These are phyloP conservation scores for Candida berthetii DNA, from an alignment of 805 yeast genomes.

Conservation along the genomic window DNA sequence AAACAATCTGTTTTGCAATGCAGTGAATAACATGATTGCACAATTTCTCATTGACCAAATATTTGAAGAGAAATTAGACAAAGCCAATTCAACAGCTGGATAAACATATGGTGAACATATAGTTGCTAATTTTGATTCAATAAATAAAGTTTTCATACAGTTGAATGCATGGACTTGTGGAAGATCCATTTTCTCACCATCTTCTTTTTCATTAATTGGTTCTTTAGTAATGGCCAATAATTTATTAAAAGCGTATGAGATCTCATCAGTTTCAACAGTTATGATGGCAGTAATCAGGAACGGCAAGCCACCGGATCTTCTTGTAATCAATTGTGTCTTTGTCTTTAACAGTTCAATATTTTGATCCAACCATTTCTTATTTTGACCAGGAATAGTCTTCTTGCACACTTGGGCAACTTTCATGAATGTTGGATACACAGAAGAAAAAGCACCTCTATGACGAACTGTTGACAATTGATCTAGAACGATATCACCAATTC, in stretches of 20 bases:
- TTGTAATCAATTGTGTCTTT: constrained; percentile 65
- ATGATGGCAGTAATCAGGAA: constrained; percentile 69
- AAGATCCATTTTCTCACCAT: constrained; percentile 53
- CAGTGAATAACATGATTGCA: constrained; percentile 87
- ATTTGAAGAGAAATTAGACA: constrained; percentile 55
- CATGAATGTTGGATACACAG: constrained; percentile 77
- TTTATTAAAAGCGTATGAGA: constrained; percentile 42
- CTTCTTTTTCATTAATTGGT: constrained; percentile 41
- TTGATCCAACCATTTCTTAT: constrained; percentile 53
- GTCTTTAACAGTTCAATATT: constrained; percentile 46
- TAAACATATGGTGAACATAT: constrained; percentile 46
- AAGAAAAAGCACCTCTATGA: constrained; percentile 89
- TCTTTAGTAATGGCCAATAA: constrained; percentile 48
- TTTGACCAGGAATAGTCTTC: constrained; percentile 28
- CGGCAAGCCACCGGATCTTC: constrained; percentile 94
- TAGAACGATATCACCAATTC: constrained; percentile 49
- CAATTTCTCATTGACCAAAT: constrained; percentile 90
- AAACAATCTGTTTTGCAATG: constrained; percentile 75
- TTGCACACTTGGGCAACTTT: constrained; percentile 57
- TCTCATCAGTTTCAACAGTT: constrained; percentile 32
- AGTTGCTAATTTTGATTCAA: constrained; percentile 60
- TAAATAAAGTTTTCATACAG: constrained; percentile 68
- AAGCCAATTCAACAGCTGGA: constrained; percentile 51
- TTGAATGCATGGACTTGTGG: constrained; percentile 95
- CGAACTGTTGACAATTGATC: constrained; percentile 67